Conservation (phyloP, 257 asterid species). For the Dorcoceras hygrometricum region DNA sequence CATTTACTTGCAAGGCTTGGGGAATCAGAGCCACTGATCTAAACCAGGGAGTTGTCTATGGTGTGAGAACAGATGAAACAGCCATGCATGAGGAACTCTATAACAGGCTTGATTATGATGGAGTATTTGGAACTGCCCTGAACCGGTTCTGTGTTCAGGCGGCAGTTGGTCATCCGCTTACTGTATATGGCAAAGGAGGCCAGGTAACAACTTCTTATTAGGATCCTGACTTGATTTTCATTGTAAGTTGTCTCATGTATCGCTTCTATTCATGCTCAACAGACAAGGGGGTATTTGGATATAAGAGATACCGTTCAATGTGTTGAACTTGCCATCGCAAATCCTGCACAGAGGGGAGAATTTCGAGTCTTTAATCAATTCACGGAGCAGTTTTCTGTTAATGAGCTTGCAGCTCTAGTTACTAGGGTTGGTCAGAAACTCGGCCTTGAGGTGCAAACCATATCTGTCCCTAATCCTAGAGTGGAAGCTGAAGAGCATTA, state of each 20-base stretch:
- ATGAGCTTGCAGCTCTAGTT: conserved; percentile 79
- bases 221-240: background rate
- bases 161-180: conserved; percentile 91
- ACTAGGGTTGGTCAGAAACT: conserved; percentile 84
- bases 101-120: conserved; percentile 87
- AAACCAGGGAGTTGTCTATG: conserved; percentile 96
- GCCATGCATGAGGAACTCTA: conserved; percentile 82
- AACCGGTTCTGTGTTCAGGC: conserved; percentile 97
- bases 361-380: conserved; percentile 92
- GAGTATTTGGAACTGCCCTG: conserved; percentile 88
- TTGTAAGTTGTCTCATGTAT: conserved; percentile 9
- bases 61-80: conserved; percentile 81
- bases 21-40: conserved; percentile 93
- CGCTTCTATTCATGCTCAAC: conserved; percentile 17
- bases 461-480: conserved; percentile 86
- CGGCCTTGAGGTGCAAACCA: conserved; percentile 70
- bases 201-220: conserved; percentile 50
- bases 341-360: conserved; percentile 88
- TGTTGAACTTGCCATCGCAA: conserved; percentile 88
- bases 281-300: conserved; percentile 96
- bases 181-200: conserved; percentile 97
- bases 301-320: conserved; percentile 96
- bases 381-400: conserved; percentile 95
- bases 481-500: conserved; percentile 98
- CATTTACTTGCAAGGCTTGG: conserved; percentile 94